These are phyloP conservation scores for Eucalyptus tenuipes DNA, from an alignment of 345 rosid genomes.

Conservation along the genomic window DNA sequence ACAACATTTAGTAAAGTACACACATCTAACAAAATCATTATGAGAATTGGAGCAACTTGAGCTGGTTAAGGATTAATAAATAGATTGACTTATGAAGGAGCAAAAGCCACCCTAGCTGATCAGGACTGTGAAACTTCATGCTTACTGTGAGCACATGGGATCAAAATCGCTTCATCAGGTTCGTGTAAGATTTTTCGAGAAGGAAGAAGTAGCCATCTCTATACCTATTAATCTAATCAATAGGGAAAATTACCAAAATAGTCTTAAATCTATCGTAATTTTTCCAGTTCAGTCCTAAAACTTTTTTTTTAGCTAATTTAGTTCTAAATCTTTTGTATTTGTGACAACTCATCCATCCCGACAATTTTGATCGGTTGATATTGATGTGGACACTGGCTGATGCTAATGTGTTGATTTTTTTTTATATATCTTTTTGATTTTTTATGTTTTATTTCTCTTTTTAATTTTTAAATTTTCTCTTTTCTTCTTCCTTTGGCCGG, in stretches of 20 bases:
- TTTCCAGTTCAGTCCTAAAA: too few species aligned
- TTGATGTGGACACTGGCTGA: too few species aligned
- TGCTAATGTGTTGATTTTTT: fast-evolving
- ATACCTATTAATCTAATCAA: neutral
- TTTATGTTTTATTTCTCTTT: too few species aligned
- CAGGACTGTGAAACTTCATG: neutral
- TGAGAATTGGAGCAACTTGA: neutral
- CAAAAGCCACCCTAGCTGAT: neutral
- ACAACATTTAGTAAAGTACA: neutral
- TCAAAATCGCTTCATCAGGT: neutral
- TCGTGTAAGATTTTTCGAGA: neutral
- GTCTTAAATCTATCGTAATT: too few species aligned
- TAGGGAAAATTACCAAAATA: too few species aligned
- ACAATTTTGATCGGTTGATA: fast-evolving
- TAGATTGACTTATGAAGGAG: neutral
- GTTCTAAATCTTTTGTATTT: too few species aligned
- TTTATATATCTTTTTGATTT: too few species aligned
- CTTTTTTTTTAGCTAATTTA: too few species aligned
- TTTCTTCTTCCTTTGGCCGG: fast-evolving
- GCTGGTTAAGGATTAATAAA: neutral
- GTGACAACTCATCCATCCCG: too few species aligned
- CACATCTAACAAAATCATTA: neutral
- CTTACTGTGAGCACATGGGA: neutral
- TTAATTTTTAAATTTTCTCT: too few species aligned
- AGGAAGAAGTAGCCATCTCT: neutral